Conservation (phyloP, 1,139 yeast genomes). For the Saccharomyces hybrid region DNA sequence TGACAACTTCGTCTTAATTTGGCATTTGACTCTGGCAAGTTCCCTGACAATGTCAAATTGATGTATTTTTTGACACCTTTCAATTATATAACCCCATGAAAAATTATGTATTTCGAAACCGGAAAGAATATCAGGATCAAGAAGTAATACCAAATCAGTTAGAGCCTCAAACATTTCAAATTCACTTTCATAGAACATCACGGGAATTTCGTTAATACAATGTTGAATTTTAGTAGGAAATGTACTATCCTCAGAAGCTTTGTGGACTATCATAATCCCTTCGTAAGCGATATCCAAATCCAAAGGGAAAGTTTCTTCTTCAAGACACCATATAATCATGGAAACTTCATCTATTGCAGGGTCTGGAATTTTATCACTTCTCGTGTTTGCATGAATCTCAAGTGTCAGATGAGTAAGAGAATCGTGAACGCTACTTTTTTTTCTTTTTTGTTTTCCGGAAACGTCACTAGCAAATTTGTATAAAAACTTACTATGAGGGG, state of each 20-base stretch:
- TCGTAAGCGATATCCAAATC: conserved; percentile 28
- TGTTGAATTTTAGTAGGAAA: conserved; percentile 8
- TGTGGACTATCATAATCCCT: conserved; percentile 33
- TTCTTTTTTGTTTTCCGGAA: conserved; percentile 28
- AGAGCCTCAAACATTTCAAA: conserved; percentile 47
- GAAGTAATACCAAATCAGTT: conserved; percentile 45
- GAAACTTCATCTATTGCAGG: conserved; percentile 53
- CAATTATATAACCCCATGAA: conserved; percentile 88
- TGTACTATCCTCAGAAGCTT: conserved; percentile 3
- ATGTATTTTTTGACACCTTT: conserved; percentile 44
- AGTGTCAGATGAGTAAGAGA: conserved; percentile 48
- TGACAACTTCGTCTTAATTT: conserved; percentile 47
- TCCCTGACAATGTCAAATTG: conserved; percentile 47
- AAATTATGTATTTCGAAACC: conserved; percentile 76
- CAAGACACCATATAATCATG: conserved; percentile 57
- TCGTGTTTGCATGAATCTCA: conserved; percentile 60
- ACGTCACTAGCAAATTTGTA: conserved; percentile 30
- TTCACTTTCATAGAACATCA: conserved; percentile 42
- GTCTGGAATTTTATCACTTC: conserved; percentile 49
- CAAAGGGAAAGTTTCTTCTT: conserved; percentile 37
- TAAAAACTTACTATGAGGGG: conserved; percentile 32
- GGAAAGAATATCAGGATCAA: conserved; percentile 81
- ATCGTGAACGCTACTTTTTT: conserved; percentile 39
- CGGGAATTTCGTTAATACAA: conserved; percentile 17
- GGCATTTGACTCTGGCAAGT: conserved; percentile 44